phyloP scores from a whole-genome alignment of 2,329 filamentous ascomycete species.

The Delphinella strobiligena region DNA sequence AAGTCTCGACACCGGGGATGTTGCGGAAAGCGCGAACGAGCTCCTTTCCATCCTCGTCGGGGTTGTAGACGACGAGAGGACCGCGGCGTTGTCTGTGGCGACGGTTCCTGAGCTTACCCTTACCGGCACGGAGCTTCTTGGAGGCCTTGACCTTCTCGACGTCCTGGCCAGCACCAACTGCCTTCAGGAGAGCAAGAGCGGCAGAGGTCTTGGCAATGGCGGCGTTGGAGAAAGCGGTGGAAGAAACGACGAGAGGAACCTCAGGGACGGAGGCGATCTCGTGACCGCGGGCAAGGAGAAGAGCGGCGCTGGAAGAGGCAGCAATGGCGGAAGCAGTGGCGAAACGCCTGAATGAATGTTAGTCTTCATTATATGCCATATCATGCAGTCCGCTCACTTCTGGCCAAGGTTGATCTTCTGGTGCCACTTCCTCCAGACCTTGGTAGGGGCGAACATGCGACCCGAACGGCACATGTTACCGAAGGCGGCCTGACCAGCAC shows the following conservation, averaged over 20 bases:
- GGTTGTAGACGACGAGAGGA: slow-evolving; percentile 95
- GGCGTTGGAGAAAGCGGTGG: slow-evolving; percentile 69
- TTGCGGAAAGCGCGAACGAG: slow-evolving; percentile 94
- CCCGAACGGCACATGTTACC: slow-evolving; percentile 99
- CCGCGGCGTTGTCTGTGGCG: slow-evolving; percentile 96
- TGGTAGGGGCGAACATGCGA: slow-evolving; percentile 99
- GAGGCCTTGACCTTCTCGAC: slow-evolving; percentile 92
- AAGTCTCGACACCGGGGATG: slow-evolving; percentile 96
- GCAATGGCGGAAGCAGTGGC: slow-evolving; percentile 95
- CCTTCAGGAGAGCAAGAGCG: slow-evolving; percentile 77
- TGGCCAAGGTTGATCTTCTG: slow-evolving; percentile 99
- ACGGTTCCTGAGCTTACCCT: slow-evolving; percentile 96
- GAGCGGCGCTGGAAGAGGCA: slow-evolving; percentile 87
- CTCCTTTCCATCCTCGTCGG: slow-evolving; percentile 88
- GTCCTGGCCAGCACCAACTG: slow-evolving; percentile 79
- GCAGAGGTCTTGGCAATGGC: slow-evolving; percentile 79
- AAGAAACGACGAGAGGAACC: slow-evolving; percentile 94
- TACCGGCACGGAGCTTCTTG: slow-evolving; percentile 94
- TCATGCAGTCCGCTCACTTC: slow-evolving; percentile 52
- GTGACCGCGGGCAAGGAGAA: slow-evolving; percentile 95
- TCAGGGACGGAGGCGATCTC: slow-evolving; percentile 83
- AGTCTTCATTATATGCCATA: slow-evolving; percentile 13
- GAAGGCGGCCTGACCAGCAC: slow-evolving; percentile 98
- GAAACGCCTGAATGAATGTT: slow-evolving; percentile 57
- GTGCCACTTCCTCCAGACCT: slow-evolving; percentile 99